Evolutionary conservation across 768 basidiomycete species (phyloP).

Genomic region (Lentinula boryana): DNA sequence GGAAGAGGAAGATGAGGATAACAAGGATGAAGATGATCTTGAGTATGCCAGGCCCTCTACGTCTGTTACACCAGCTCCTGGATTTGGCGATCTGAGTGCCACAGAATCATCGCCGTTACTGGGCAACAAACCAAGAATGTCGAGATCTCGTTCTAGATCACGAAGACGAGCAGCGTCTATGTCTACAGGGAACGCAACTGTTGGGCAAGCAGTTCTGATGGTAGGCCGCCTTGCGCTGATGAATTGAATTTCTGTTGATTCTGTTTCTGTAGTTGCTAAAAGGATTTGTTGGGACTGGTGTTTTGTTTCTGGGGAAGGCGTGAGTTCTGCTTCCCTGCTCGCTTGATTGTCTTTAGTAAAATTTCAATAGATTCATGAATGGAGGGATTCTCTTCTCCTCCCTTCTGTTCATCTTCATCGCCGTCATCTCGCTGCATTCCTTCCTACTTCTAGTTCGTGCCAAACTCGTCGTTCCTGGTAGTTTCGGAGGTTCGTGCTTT

Average conservation of each 20-base stretch:
- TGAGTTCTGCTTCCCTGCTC: constrained; percentile 22
- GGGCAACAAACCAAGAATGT: constrained; percentile 18
- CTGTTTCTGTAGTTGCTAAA: constrained; percentile 63
- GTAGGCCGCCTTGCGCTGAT: constrained; percentile 31
- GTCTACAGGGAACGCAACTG: constrained; percentile 81
- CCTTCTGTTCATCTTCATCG: constrained; percentile 72
- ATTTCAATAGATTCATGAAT: constrained; percentile 74
- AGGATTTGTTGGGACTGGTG: constrained; percentile 92
- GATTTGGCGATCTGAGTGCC: constrained; percentile 23
- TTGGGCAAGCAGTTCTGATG: constrained; percentile 91
- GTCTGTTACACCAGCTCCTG: constrained; percentile 3
- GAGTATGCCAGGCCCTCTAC: neutral
- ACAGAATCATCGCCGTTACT: constrained; percentile 38
- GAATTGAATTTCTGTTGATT: constrained; percentile 1
- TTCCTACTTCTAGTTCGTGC: constrained; percentile 88
- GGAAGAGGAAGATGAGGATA: constrained; percentile 85
- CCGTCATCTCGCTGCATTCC: constrained; percentile 83
- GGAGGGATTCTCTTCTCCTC: constrained; percentile 90
- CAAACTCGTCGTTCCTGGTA: constrained; percentile 84
- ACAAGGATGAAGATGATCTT: constrained; percentile 33
- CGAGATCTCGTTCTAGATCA: constrained; percentile 44
- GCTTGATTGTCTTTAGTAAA: neutral
- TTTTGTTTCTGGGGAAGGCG: constrained; percentile 94
- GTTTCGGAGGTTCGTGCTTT: constrained; percentile 75
- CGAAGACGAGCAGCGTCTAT: constrained; percentile 51